Percentiles rank a stretch among this genome's conserved stretches.
Evolutionary conservation across 108 stramenopile genomes (phyloP).

Genomic region (Pseudonitzschia multiseries): DNA sequence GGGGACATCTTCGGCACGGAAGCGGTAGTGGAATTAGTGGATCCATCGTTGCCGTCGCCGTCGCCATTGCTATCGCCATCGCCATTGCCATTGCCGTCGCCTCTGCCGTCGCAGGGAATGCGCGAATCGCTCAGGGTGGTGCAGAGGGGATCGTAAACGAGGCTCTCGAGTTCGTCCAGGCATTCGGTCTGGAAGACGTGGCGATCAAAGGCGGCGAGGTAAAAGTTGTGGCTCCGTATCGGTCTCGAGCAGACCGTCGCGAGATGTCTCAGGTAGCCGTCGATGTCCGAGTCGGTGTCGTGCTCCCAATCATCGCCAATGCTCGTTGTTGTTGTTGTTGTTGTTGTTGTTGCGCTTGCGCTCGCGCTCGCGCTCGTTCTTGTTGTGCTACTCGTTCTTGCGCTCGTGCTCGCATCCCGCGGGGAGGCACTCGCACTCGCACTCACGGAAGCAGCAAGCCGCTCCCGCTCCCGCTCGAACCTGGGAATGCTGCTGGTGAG

Average conservation of each 20-base stretch:
- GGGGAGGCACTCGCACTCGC: neutral
- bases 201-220: neutral
- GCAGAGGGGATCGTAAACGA: conserved; percentile 25
- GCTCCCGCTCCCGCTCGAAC: too few relatives aligned
- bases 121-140: conserved; percentile 32
- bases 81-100: too few relatives aligned
- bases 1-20: neutral
- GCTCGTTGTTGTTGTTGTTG: too few relatives aligned
- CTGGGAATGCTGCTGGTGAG: neutral
- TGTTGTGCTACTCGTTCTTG: too few relatives aligned
- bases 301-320: neutral
- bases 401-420: neutral
- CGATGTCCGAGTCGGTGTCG: conserved; percentile 22
- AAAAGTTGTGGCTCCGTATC: neutral
- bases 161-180: conserved; percentile 8
- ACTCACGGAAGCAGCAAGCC: too few relatives aligned
- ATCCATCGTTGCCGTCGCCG: too few relatives aligned
- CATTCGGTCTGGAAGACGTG: conserved; percentile 6
- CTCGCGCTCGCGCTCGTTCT: too few relatives aligned
- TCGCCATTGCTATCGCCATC: too few relatives aligned
- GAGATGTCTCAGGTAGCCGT: conserved; percentile 10
- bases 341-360: too few relatives aligned
- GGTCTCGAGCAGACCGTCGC: conserved; percentile 5
- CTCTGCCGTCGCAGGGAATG: neutral
- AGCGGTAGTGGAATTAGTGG: neutral